A percentile compares a stretch with the other conserved stretches of the same genome.
These are phyloP conservation scores for Aspergillus steynii DNA, from an alignment of 495 filamentous ascomycete genomes.

Conservation along the genomic window DNA sequence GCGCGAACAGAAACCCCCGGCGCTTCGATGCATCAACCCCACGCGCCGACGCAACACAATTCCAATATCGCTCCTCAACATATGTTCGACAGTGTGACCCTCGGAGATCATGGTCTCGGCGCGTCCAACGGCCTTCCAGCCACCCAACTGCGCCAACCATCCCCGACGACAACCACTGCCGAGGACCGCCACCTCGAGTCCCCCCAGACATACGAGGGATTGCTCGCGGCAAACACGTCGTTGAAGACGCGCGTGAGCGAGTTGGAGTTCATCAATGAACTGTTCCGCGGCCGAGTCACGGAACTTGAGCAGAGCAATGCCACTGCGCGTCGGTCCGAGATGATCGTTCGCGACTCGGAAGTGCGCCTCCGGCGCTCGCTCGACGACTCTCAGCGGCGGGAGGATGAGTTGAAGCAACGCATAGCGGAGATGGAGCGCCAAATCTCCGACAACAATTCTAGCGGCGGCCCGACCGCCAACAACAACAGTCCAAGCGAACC, in stretches of 20 bases:
- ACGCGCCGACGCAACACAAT: slow-evolving; percentile 47
- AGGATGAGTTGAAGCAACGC: slow-evolving; percentile 79
- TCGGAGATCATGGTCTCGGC: slow-evolving; percentile 64
- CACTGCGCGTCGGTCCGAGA: slow-evolving; percentile 61
- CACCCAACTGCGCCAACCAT: slow-evolving; percentile 59
- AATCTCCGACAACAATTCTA: slow-evolving; percentile 37
- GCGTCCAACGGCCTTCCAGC: slow-evolving; percentile 55
- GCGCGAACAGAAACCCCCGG: slow-evolving; percentile 84
- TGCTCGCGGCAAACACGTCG: slow-evolving; percentile 73
- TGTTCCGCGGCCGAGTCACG: slow-evolving; percentile 84
- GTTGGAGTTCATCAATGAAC: slow-evolving; percentile 91
- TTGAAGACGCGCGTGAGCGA: slow-evolving; percentile 91
- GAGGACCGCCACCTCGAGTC: slow-evolving; percentile 73
- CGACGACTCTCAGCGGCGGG: slow-evolving; percentile 72
- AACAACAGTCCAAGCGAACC: slow-evolving; percentile 42
- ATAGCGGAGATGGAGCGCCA: slow-evolving; percentile 78
- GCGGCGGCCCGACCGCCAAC: slow-evolving; percentile 12
- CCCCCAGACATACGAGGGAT: slow-evolving; percentile 76
- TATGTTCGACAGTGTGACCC: slow-evolving; percentile 72
- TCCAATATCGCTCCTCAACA: slow-evolving; percentile 76
- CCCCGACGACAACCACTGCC: slow-evolving; percentile 68
- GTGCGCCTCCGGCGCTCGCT: slow-evolving; percentile 64
- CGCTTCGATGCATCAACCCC: slow-evolving; percentile 50
- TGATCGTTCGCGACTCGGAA: slow-evolving; percentile 58
- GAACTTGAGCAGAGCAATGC: slow-evolving; percentile 82